phyloP scores from a whole-genome alignment of 2,329 filamentous ascomycete species.

The Pseudogymnoascus sp. region DNA sequence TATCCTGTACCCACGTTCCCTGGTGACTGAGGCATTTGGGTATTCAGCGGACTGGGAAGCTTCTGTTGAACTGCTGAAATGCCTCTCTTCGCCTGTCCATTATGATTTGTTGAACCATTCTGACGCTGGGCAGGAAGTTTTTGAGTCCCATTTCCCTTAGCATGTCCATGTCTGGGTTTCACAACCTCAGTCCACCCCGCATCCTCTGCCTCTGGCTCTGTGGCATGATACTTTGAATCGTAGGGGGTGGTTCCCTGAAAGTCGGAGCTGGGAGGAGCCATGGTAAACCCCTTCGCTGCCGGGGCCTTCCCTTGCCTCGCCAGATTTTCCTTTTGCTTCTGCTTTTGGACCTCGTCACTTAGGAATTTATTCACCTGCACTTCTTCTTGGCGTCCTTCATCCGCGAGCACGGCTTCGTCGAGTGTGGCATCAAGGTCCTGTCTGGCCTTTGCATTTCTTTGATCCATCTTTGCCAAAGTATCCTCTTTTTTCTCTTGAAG shows the following conservation, averaged over 20 bases:
- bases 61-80: not conserved
- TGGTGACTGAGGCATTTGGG: not conserved
- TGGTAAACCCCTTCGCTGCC: not conserved
- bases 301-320: not conserved
- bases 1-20: not conserved
- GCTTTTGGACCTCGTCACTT: not conserved
- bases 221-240: not conserved
- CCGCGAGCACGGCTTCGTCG: not conserved
- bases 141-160: not conserved
- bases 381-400: not conserved
- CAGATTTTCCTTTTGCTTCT: not conserved
- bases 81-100: not conserved
- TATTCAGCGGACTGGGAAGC: not conserved
- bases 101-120: not conserved
- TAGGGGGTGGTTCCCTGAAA: not conserved
- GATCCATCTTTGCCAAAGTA: not conserved
- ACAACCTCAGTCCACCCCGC: not conserved
- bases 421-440: not conserved
- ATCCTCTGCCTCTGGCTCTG: not conserved
- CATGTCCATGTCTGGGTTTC: not conserved
- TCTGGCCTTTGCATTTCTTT: not conserved
- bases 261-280: not conserved
- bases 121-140: not conserved
- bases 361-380: constrained; percentile 2
- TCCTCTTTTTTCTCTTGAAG: constrained; percentile 1